These are phyloP conservation scores for Dovyalis caffra DNA, from an alignment of 345 rosid genomes.

Conservation along the genomic window DNA sequence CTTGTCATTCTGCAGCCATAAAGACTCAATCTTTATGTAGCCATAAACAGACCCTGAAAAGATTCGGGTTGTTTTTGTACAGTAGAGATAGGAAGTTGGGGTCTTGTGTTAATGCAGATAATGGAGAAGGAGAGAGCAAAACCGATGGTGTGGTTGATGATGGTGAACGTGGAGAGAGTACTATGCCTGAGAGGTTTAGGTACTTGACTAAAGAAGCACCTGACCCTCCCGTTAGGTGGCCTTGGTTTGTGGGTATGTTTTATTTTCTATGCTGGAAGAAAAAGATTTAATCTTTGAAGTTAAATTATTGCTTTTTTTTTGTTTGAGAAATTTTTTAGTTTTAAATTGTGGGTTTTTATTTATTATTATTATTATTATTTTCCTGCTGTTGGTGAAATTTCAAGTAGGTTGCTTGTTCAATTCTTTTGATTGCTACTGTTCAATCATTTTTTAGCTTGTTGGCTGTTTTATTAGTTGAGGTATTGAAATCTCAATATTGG, in stretches of 20 bases:
- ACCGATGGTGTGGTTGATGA: slow-evolving; percentile 38
- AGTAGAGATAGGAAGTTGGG: slow-evolving; percentile 7
- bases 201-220: slow-evolving; percentile 81
- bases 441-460: background rate
- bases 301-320: background rate
- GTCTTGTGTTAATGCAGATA: slow-evolving; percentile 39
- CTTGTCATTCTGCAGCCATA: background rate
- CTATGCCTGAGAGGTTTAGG: slow-evolving; percentile 87
- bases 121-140: slow-evolving; percentile 24
- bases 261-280: background rate
- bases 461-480: too few species aligned
- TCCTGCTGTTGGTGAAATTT: background rate
- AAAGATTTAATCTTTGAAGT: background rate
- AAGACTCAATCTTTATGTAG: slow-evolving; percentile 7
- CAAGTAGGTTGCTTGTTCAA: background rate
- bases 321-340: background rate
- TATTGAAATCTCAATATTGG: too few species aligned
- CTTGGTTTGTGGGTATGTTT: slow-evolving; percentile 74
- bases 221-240: slow-evolving; percentile 68
- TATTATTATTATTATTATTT: background rate
- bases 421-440: background rate
- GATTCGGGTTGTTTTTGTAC: slow-evolving; percentile 16
- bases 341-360: background rate
- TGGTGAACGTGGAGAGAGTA: slow-evolving; percentile 65
- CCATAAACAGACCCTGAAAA: slow-evolving; percentile 5